phyloP scores from a whole-genome alignment of 2,329 filamentous ascomycete species.

The Monosporascus sp. region DNA sequence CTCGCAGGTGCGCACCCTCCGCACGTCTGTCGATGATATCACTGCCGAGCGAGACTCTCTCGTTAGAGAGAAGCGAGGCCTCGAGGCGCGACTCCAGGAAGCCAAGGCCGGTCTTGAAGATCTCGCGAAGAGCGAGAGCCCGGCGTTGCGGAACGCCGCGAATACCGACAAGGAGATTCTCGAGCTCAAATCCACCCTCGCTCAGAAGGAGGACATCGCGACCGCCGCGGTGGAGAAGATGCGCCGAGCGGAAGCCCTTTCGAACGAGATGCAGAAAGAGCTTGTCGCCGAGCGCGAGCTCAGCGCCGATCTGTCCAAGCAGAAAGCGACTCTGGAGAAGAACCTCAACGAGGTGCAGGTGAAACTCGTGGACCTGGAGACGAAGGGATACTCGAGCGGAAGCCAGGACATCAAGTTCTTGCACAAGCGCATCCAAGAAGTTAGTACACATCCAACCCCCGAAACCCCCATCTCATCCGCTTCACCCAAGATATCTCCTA shows the following conservation, averaged over 20 bases:
- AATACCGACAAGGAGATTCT: constrained; percentile 83
- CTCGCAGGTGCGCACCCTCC: constrained; percentile 80
- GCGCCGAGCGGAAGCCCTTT: constrained; percentile 84
- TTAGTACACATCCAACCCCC: constrained; percentile 40
- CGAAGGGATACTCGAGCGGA: constrained; percentile 90
- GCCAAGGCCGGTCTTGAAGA: constrained; percentile 86
- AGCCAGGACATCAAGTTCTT: constrained; percentile 95
- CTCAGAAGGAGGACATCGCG: constrained; percentile 90
- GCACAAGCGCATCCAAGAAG: constrained; percentile 91
- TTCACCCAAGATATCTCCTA: constrained; percentile 4
- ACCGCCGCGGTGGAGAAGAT: constrained; percentile 94
- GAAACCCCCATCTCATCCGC: constrained; percentile 5
- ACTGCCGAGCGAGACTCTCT: constrained; percentile 80
- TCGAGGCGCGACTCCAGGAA: constrained; percentile 81
- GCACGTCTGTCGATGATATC: constrained; percentile 80
- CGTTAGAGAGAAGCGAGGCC: constrained; percentile 80
- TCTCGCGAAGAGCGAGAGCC: constrained; percentile 76
- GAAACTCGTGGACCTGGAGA: constrained; percentile 86
- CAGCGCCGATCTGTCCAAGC: constrained; percentile 76
- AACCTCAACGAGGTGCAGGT: constrained; percentile 85
- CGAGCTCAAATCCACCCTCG: constrained; percentile 80
- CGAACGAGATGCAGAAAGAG: constrained; percentile 87
- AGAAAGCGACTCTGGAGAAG: constrained; percentile 88
- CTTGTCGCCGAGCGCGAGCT: constrained; percentile 80
- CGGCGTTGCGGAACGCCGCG: constrained; percentile 84